Evolutionary conservation across 192 early-diverging fungal species (phyloP).

Genomic region (Podila clonocystis): DNA sequence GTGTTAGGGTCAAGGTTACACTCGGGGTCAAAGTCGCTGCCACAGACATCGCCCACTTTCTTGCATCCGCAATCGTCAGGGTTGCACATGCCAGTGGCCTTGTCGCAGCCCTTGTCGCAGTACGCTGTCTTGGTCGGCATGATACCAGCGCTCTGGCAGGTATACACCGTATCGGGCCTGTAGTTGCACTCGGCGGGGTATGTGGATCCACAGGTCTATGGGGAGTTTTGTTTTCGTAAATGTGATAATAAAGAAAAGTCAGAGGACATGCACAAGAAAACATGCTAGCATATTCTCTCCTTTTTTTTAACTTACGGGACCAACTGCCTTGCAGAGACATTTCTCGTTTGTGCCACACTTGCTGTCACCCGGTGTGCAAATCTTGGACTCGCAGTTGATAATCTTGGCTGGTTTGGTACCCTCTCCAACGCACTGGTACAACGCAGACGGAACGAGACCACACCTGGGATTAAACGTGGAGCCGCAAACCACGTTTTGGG

Average conservation of each 20-base stretch:
- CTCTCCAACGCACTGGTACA: neutral
- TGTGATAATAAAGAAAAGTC: too few species aligned
- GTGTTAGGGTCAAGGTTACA: neutral
- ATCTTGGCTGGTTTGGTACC: neutral
- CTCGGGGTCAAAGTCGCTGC: neutral
- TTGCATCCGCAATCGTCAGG: neutral
- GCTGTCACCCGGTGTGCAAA: neutral
- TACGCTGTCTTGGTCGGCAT: neutral
- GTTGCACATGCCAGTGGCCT: neutral
- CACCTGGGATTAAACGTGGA: neutral
- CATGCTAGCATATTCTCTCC: too few species aligned
- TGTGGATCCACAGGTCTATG: neutral
- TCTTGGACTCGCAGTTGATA: neutral
- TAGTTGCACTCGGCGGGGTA: neutral
- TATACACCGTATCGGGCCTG: neutral
- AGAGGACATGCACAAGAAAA: too few species aligned
- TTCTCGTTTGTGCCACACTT: neutral
- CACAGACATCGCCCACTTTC: neutral
- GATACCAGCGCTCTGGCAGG: neutral
- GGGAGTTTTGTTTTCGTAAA: too few species aligned
- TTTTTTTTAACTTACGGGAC: neutral
- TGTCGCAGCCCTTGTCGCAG: neutral
- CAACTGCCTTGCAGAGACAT: neutral
- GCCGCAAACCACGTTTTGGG: conserved; percentile 2
- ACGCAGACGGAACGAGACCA: neutral